Conservation (phyloP, 2,329 filamentous ascomycete species). For the Diaporthe australafricana region DNA sequence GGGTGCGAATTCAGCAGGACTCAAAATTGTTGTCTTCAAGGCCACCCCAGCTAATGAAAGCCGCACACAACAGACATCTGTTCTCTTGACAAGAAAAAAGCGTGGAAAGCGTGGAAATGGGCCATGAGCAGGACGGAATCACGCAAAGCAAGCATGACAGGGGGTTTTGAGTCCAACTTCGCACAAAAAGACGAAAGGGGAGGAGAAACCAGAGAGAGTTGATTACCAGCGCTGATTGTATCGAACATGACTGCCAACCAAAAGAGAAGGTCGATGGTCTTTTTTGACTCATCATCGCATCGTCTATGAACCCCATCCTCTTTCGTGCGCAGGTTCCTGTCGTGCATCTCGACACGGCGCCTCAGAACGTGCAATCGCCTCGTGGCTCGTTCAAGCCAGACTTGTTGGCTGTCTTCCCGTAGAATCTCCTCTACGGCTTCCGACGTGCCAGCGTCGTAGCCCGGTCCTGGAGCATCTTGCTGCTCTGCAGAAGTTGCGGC, state of each 20-base stretch:
- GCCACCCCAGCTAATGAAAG: background rate
- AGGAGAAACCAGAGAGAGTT: background rate
- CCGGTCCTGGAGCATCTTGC: slow-evolving; percentile 25
- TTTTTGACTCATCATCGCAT: slow-evolving; percentile 43
- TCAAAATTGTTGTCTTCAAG: too few species aligned
- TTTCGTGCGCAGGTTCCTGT: slow-evolving; percentile 6
- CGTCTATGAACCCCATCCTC: background rate
- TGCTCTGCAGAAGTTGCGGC: background rate
- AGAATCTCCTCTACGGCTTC: slow-evolving; percentile 34
- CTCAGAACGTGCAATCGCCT: slow-evolving; percentile 31
- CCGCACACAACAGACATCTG: background rate
- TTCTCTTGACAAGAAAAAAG: background rate
- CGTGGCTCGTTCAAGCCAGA: slow-evolving; percentile 34
- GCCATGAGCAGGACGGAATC: background rate
- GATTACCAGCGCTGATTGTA: slow-evolving; percentile 35
- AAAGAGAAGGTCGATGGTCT: slow-evolving; percentile 65
- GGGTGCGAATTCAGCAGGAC: background rate
- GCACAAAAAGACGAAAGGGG: background rate
- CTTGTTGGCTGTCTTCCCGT: slow-evolving; percentile 30
- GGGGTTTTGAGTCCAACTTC: background rate
- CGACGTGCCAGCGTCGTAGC: background rate
- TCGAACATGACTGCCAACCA: slow-evolving; percentile 56
- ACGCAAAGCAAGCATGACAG: background rate
- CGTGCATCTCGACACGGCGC: slow-evolving; percentile 30
- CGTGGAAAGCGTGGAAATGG: background rate